Conservation (phyloP, 2,329 filamentous ascomycete genomes). For the Epichloe glyceriae region DNA sequence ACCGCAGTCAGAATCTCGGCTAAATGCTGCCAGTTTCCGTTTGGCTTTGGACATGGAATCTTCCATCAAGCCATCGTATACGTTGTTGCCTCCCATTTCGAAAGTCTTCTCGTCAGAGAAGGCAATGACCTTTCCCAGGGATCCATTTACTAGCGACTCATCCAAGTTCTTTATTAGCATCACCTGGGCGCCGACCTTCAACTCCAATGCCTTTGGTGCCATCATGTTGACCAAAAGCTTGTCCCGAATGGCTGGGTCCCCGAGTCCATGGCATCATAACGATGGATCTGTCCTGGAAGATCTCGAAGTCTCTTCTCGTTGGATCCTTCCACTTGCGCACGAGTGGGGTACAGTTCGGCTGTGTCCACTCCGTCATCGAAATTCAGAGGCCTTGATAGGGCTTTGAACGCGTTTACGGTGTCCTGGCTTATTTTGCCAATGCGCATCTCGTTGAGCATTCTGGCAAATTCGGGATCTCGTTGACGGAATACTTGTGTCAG, state of each 20-base stretch:
- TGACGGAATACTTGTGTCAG: slow-evolving; percentile 95
- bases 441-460: slow-evolving; percentile 97
- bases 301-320: slow-evolving; percentile 63
- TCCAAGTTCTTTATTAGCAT: slow-evolving; percentile 99
- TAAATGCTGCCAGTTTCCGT: slow-evolving; percentile 43
- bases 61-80: slow-evolving; percentile 27
- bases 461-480: slow-evolving; percentile 74
- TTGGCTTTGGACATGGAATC: slow-evolving; percentile 34
- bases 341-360: slow-evolving; percentile 88
- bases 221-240: slow-evolving; percentile 82
- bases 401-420: slow-evolving; percentile 66
- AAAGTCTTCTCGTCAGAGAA: slow-evolving; percentile 28
- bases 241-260: slow-evolving; percentile 59
- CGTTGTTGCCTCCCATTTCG: slow-evolving; percentile 26
- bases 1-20: slow-evolving; percentile 27
- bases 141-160: slow-evolving; percentile 85
- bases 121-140: slow-evolving; percentile 63
- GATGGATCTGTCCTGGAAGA: slow-evolving; percentile 53
- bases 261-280: slow-evolving; percentile 62
- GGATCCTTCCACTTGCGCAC: slow-evolving; percentile 76
- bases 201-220: slow-evolving; percentile 65
- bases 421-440: slow-evolving; percentile 66
- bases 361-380: slow-evolving; percentile 57
- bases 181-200: slow-evolving; percentile 90
- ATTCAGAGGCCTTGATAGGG: slow-evolving; percentile 54